Evolutionary conservation across 345 rosid species (phyloP).

Genomic region (Euphorbia pulcherrima): DNA sequence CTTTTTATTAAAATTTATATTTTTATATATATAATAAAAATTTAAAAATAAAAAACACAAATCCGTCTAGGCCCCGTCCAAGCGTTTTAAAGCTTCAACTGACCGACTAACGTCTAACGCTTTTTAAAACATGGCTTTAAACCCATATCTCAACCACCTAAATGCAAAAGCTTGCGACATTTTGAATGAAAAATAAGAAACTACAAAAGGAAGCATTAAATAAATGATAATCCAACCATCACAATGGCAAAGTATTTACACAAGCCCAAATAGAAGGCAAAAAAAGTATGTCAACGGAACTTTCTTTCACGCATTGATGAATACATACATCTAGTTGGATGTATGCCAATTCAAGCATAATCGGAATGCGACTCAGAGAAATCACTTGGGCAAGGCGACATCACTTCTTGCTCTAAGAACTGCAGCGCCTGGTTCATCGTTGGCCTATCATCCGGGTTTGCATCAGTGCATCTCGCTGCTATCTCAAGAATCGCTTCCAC

Average conservation of each 20-base stretch:
- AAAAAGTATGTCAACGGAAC: neutral
- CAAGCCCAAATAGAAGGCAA: constrained; percentile 9
- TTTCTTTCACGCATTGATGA: neutral
- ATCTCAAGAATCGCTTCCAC: constrained; percentile 78
- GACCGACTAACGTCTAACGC: too few species aligned
- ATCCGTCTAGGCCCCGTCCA: too few species aligned
- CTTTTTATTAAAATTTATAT: too few species aligned
- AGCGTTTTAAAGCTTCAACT: too few species aligned
- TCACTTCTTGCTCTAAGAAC: constrained; percentile 85
- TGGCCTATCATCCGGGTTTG: constrained; percentile 75
- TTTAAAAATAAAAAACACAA: too few species aligned
- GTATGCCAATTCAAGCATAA: constrained; percentile 37
- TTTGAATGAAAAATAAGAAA: too few species aligned
- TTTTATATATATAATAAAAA: too few species aligned
- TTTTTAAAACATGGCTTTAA: too few species aligned
- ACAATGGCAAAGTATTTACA: constrained; percentile 11
- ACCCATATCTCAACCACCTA: too few species aligned
- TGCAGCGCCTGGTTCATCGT: constrained; percentile 82
- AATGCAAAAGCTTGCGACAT: neutral
- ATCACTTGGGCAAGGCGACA: constrained; percentile 88
- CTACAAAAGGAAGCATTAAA: too few species aligned
- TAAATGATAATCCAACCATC: neutral
- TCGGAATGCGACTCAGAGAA: constrained; percentile 87
- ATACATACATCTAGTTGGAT: constrained; percentile 16
- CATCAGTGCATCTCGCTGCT: constrained; percentile 75